These are phyloP conservation scores for Malbranchea cinnamomea DNA, from an alignment of 2,329 filamentous ascomycete species.

Conservation along the genomic window DNA sequence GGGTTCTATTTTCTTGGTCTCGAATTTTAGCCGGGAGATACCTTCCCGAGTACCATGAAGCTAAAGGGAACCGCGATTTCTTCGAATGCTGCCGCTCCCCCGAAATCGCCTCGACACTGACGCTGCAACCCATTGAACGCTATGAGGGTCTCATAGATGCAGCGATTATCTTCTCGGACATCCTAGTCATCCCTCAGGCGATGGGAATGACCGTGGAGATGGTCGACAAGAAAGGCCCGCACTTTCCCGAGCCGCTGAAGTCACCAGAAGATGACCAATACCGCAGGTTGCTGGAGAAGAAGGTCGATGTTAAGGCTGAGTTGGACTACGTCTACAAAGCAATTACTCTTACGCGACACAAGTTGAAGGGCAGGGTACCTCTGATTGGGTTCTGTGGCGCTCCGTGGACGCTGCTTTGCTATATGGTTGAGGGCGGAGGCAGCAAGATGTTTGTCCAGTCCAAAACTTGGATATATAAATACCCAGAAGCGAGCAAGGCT, in stretches of 20 bases:
- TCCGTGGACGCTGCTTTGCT: conserved; percentile 92
- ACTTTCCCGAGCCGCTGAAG: conserved; percentile 74
- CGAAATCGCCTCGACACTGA: conserved; percentile 83
- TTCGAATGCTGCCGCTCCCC: conserved; percentile 94
- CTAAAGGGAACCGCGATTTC: conserved; percentile 81
- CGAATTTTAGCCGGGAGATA: conserved; percentile 89
- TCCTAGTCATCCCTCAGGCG: conserved; percentile 91
- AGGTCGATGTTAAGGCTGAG: conserved; percentile 73
- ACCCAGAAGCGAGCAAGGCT: conserved; percentile 63
- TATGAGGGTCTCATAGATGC: conserved; percentile 84
- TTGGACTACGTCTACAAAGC: conserved; percentile 92
- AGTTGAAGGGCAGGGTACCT: conserved; percentile 75
- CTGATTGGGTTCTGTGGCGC: conserved; percentile 94
- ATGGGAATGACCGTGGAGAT: conserved; percentile 99
- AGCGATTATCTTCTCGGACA: conserved; percentile 98
- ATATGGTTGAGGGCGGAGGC: conserved; percentile 97
- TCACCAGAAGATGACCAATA: conserved; percentile 76
- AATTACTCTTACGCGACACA: conserved; percentile 78
- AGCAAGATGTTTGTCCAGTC: conserved; percentile 87
- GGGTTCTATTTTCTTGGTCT: neutral
- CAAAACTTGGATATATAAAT: conserved; percentile 94
- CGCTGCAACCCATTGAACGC: conserved; percentile 86
- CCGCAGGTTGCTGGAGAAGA: conserved; percentile 53
- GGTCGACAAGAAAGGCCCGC: conserved; percentile 91
- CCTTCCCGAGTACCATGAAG: conserved; percentile 93